Conservation (phyloP, 345 rosid species). For the Syzygium oleosum region DNA sequence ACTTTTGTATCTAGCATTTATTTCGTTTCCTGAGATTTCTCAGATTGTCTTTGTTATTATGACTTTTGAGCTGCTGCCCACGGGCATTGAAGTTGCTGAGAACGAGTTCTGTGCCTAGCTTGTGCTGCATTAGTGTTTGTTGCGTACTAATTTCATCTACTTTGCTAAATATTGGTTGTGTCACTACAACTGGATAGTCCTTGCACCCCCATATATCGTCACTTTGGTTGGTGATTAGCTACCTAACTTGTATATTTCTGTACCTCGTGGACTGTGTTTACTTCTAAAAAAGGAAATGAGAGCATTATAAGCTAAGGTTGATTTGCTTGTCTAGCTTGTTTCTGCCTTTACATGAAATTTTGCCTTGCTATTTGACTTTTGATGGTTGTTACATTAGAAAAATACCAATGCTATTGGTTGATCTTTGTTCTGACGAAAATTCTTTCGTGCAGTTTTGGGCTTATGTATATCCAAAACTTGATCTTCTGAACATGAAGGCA, state of each 20-base stretch:
- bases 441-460: slow-evolving; percentile 69
- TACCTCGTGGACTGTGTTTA: not conserved
- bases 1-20: not conserved
- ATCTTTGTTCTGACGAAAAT: not conserved
- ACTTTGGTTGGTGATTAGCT: not conserved
- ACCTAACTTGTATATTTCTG: not conserved
- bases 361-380: not conserved
- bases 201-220: not conserved
- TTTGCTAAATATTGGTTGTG: not conserved
- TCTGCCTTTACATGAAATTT: not conserved
- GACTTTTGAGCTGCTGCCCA: not conserved
- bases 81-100: not conserved
- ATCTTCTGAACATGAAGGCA: slow-evolving; percentile 76
- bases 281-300: not conserved
- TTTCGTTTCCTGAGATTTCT: not conserved
- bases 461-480: slow-evolving; percentile 66
- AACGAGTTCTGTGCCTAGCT: not conserved
- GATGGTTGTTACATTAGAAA: not conserved
- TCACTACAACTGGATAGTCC: not conserved
- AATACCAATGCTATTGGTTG: not conserved
- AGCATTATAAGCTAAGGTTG: not conserved
- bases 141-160: not conserved
- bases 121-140: not conserved
- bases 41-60: not conserved
- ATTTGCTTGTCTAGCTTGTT: not conserved